Conservation (phyloP, 108 stramenopile species). For the Fistulifera solaris region DNA sequence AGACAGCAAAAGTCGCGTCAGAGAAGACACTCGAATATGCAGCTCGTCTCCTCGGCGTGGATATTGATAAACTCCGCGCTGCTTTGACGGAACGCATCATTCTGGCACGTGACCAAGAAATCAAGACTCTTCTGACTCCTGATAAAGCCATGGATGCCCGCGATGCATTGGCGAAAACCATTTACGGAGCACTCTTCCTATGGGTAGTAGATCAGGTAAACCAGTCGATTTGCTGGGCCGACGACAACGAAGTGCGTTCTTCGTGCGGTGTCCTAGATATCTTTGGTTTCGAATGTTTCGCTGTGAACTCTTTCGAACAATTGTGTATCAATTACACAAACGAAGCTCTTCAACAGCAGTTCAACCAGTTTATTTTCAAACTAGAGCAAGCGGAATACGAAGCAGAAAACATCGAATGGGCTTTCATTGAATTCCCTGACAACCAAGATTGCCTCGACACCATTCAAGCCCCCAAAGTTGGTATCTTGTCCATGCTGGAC, state of each 20-base stretch:
- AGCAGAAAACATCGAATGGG: constrained; percentile 79
- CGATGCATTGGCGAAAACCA: constrained; percentile 91
- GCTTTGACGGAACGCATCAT: constrained; percentile 78
- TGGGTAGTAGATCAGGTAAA: constrained; percentile 88
- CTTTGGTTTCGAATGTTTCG: constrained; percentile 99
- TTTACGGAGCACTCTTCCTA: constrained; percentile 87
- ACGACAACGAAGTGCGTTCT: constrained; percentile 60
- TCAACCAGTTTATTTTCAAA: constrained; percentile 99
- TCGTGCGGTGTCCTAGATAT: constrained; percentile 97
- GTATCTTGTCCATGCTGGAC: constrained; percentile 87
- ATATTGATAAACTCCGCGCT: constrained; percentile 52
- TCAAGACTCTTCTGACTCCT: constrained; percentile 59
- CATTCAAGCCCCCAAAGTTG: constrained; percentile 87
- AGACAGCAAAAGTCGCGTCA: constrained; percentile 57
- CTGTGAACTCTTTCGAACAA: constrained; percentile 95
- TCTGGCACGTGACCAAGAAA: constrained; percentile 73
- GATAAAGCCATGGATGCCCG: constrained; percentile 81
- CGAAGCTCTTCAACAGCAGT: constrained; percentile 99
- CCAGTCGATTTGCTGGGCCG: constrained; percentile 76
- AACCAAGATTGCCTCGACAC: constrained; percentile 98
- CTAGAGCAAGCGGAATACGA: constrained; percentile 97
- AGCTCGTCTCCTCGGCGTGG: constrained; percentile 75
- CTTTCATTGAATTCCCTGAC: constrained; percentile 91
- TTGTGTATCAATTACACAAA: constrained; percentile 99
- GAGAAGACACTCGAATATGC: constrained; percentile 51